A percentile compares a stretch with the other conserved stretches of the same genome.
Conservation (phyloP, 1,284 basidiomycete genomes). For the Puccinia novopanici region DNA sequence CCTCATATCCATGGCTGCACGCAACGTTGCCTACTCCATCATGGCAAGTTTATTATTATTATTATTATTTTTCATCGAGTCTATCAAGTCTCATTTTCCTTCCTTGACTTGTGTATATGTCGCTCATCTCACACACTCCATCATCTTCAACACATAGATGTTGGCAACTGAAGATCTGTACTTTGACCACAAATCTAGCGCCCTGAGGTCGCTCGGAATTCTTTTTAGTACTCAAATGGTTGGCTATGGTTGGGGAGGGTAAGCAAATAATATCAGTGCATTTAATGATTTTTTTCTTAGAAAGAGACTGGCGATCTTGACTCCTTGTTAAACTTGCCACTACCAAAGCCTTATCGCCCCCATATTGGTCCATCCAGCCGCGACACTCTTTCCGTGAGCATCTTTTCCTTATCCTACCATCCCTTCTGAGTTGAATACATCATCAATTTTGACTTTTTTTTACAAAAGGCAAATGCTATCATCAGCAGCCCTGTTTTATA, state of each 20-base stretch:
- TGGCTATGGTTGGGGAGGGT: conserved; percentile 40
- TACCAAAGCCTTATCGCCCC: conserved; percentile 1
- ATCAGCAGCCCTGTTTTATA: conserved; percentile 27
- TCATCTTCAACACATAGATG: background rate
- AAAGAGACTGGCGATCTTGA: too few relatives aligned
- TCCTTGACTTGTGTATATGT: too few relatives aligned
- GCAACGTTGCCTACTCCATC: conserved; percentile 38
- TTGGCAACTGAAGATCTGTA: conserved; percentile 44
- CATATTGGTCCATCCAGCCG: conserved; percentile 12
- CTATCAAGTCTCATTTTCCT: too few relatives aligned
- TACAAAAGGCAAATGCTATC: conserved; percentile 2
- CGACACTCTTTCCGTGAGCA: conserved; percentile 20
- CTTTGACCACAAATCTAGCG: conserved; percentile 23
- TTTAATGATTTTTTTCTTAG: too few relatives aligned
- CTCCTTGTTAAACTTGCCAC: too few relatives aligned
- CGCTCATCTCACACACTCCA: background rate
- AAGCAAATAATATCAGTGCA: too few relatives aligned
- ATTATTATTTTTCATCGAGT: too few relatives aligned
- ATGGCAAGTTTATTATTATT: background rate
- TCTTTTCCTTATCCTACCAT: too few relatives aligned
- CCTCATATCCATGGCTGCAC: conserved; percentile 30
- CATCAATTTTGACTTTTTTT: too few relatives aligned
- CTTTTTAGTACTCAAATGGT: conserved; percentile 39
- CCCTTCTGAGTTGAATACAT: too few relatives aligned
- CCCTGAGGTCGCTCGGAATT: conserved; percentile 20